Percentiles rank a stretch among this genome's conserved stretches.
Evolutionary conservation across 2,329 filamentous ascomycete genomes (phyloP).

Genomic region (Microsporum audouinii): DNA sequence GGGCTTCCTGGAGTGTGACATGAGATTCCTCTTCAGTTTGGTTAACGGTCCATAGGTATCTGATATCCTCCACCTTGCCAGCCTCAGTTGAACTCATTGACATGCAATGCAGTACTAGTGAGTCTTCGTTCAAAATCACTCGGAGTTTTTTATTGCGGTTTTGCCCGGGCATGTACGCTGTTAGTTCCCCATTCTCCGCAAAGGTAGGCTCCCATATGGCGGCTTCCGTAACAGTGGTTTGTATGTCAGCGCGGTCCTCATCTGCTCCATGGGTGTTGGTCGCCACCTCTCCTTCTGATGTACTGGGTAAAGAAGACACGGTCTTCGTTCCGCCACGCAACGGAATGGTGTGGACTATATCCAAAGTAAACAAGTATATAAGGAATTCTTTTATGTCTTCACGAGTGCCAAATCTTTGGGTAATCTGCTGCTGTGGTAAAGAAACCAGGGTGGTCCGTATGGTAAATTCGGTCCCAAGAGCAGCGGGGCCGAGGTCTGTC

Average conservation of each 20-base stretch:
- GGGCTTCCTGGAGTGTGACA: neutral
- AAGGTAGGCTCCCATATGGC: conserved; percentile 17
- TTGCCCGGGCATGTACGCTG: conserved; percentile 14
- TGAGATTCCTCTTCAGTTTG: neutral
- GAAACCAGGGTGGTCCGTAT: conserved; percentile 25
- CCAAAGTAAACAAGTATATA: conserved; percentile 28
- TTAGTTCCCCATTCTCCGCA: conserved; percentile 28
- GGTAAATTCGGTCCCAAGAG: conserved; percentile 31
- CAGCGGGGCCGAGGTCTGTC: conserved; percentile 25
- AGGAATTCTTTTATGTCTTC: conserved; percentile 27
- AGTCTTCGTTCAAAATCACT: conserved; percentile 21
- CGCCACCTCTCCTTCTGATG: neutral
- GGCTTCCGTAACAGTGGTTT: neutral
- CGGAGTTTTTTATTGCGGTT: conserved; percentile 25
- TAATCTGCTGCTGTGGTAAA: conserved; percentile 20
- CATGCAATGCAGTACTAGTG: conserved; percentile 15
- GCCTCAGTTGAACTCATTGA: neutral
- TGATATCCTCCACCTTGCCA: neutral
- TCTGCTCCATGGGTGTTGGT: neutral
- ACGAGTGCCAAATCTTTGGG: conserved; percentile 24
- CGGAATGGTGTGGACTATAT: conserved; percentile 27
- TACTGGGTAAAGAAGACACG: neutral
- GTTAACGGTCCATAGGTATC: neutral
- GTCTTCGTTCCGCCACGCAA: conserved; percentile 8
- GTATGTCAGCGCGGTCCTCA: neutral